phyloP scores from a whole-genome alignment of 2,329 filamentous ascomycete genomes.

The Ascochyta rabiei region DNA sequence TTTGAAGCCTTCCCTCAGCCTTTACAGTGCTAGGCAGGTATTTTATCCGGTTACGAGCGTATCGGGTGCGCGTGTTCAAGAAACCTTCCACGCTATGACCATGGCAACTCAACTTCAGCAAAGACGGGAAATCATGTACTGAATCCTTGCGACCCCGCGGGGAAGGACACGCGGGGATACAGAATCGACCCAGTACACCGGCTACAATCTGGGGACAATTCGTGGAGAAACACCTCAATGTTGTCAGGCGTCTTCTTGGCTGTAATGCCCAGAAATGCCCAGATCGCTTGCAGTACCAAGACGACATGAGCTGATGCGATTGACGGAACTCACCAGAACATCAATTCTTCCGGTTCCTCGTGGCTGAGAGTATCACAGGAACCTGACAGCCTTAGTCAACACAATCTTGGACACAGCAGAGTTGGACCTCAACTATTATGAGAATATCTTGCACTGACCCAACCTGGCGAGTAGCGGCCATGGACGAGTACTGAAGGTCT shows the following conservation, averaged over 20 bases:
- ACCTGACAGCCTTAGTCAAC: constrained; percentile 8
- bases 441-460: not conserved
- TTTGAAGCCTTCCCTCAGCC: not conserved
- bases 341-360: constrained; percentile 15
- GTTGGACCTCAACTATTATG: constrained; percentile 3
- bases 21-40: not conserved
- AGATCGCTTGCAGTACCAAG: constrained; percentile 18
- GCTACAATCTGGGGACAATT: constrained; percentile 16
- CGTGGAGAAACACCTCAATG: constrained; percentile 16
- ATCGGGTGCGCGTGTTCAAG: not conserved
- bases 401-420: constrained; percentile 7
- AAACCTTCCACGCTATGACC: not conserved
- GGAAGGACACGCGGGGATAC: constrained; percentile 2
- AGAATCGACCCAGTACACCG: constrained; percentile 2
- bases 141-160: constrained; percentile 8
- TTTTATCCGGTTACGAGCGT: not conserved
- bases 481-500: constrained; percentile 15
- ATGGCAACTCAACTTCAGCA: not conserved
- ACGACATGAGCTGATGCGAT: constrained; percentile 6
- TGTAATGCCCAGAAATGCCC: constrained; percentile 8
- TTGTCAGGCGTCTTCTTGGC: constrained; percentile 8
- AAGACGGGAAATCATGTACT: constrained; percentile 5
- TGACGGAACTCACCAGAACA: constrained; percentile 10
- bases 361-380: constrained; percentile 16
- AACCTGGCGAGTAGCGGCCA: constrained; percentile 3